phyloP scores from a whole-genome alignment of 306 rosid genomes.

The Ceratonia siliqua region DNA sequence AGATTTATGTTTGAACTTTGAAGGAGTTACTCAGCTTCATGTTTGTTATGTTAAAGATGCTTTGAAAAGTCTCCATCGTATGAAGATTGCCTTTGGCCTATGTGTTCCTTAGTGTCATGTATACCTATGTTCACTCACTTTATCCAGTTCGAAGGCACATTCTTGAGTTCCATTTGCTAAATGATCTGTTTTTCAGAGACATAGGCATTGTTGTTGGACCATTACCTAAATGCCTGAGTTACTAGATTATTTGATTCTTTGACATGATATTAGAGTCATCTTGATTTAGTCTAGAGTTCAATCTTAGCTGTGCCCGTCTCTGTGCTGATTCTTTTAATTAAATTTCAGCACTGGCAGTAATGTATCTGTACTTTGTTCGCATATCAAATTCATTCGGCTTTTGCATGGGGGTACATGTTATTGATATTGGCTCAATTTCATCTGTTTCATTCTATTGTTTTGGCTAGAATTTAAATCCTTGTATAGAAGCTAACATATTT shows the following conservation, averaged over 20 bases:
- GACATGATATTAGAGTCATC: background rate
- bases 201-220: background rate
- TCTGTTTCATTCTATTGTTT: no score
- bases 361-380: no score
- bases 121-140: background rate
- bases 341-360: no score
- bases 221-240: background rate
- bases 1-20: constrained; percentile 30
- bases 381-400: no score
- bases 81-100: constrained; percentile 14
- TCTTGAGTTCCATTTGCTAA: background rate
- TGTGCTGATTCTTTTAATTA: no score
- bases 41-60: constrained; percentile 22
- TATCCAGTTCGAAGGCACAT: background rate
- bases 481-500: no score
- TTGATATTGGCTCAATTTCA: no score
- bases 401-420: no score
- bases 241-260: background rate
- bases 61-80: constrained; percentile 7
- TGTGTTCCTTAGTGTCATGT: background rate
- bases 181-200: background rate
- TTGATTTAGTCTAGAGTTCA: background rate
- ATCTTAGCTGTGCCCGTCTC: background rate
- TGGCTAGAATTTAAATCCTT: no score
- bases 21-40: constrained; percentile 11